Evolutionary conservation across 2,329 filamentous ascomycete species (phyloP).

Genomic region (Aspergillus neoniger): DNA sequence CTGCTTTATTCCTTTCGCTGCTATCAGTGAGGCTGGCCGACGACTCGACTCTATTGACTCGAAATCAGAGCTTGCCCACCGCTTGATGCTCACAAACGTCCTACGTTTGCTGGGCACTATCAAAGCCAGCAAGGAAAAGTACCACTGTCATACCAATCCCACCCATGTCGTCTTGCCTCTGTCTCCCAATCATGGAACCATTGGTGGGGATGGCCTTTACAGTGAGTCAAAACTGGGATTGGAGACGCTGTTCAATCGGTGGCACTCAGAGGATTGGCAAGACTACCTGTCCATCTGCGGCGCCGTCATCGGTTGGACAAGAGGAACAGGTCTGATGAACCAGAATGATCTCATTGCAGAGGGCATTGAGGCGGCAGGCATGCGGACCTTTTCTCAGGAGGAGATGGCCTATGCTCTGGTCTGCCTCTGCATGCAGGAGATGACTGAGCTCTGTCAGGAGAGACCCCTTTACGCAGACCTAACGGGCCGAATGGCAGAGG

Average conservation of each 20-base stretch:
- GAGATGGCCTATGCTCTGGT: constrained; percentile 8
- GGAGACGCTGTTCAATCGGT: not conserved
- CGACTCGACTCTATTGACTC: not conserved
- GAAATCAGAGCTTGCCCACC: not conserved
- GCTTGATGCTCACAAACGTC: constrained; percentile 6
- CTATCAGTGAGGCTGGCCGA: not conserved
- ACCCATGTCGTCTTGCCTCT: constrained; percentile 5
- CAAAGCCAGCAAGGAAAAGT: not conserved
- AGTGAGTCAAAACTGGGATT: constrained; percentile 7
- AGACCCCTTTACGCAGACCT: constrained; percentile 1
- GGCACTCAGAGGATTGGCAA: constrained; percentile 5
- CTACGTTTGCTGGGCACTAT: not conserved
- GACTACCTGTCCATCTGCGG: constrained; percentile 8
- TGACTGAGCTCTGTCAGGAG: not conserved
- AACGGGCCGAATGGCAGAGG: not conserved
- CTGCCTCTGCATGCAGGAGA: not conserved
- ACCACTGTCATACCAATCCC: not conserved
- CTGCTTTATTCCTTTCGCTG: constrained; percentile 4
- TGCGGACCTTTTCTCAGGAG: not conserved
- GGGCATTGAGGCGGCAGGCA: not conserved
- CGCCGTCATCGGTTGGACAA: constrained; percentile 4
- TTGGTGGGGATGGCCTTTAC: constrained; percentile 10
- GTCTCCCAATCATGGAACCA: constrained; percentile 8
- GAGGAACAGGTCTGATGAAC: constrained; percentile 6
- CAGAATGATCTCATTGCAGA: constrained; percentile 6